Evolutionary conservation across 805 yeast species (phyloP), one percentile per base, ranked within the genome.

Genomic region (Kazachstania psychrophila): DNA sequence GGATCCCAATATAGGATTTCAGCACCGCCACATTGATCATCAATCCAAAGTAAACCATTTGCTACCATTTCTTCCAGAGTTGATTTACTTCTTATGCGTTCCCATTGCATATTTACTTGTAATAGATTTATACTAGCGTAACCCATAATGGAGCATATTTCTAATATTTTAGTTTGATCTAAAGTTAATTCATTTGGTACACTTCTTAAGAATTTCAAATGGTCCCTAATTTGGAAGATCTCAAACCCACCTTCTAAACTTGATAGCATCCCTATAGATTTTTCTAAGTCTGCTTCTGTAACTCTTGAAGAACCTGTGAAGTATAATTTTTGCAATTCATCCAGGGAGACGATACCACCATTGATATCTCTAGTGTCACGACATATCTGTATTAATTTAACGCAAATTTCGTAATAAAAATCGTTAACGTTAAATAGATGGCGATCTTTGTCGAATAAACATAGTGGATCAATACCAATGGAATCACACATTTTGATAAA

Each of bases 21-120:
- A 1, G 54, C 58, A 11, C 48, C 42, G 2, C 47, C 60, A 2
- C 60, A 60, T 35, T 70, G 78, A 6, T 61, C 59, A 54, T 88
- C 97, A 1, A 87, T 62, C 98, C 98, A 89, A 11, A 89, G 61
- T 37, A 86, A 66, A 3, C 97, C 96, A 34, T 70, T 70, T 44
- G 80, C 68, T 1, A 88, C 80, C 85, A 89, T 77, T 31, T 82
- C 89, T 26, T 82, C 79, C 5, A 89, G 52, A 4, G 77, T 79
- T 0, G 76, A 62, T 43, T 69, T 69, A 36, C 83, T 69, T 38
- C 95, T 64, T 2, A 72, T 62, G 2, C 53, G 52, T 34, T 70
- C 75, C 98, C 98, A 89, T 1, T 68, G 68, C 40, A 79, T 72
- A 51, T 89, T 92, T 47, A 80, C 96, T 11, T 69, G 56, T 26